Evolutionary conservation across 2,329 filamentous ascomycete species (phyloP).

Genomic region (Aureobasidium sp.): DNA sequence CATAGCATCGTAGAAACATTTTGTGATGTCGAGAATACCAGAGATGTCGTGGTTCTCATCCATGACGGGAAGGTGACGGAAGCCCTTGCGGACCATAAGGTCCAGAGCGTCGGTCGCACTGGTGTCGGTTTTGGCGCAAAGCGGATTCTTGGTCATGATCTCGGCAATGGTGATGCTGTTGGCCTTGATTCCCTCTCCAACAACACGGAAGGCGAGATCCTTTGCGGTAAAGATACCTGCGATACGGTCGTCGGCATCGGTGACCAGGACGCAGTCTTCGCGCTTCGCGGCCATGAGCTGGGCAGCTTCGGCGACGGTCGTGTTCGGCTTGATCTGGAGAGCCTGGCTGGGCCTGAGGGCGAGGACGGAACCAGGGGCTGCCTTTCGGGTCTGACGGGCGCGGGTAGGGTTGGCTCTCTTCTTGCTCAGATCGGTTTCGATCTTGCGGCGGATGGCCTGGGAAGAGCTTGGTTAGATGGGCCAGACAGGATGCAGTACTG

Average conservation of each 20-base stretch:
- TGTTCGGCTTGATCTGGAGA: slow-evolving; percentile 92
- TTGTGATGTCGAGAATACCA: slow-evolving; percentile 95
- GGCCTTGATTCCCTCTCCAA: slow-evolving; percentile 83
- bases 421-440: slow-evolving; percentile 96
- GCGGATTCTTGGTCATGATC: slow-evolving; percentile 99
- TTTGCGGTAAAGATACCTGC: slow-evolving; percentile 98
- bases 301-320: slow-evolving; percentile 89
- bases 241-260: slow-evolving; percentile 95
- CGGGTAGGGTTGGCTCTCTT: slow-evolving; percentile 79
- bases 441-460: slow-evolving; percentile 91
- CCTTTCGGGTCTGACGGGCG: slow-evolving; percentile 81
- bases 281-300: slow-evolving; percentile 98
- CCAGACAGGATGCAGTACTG: not conserved
- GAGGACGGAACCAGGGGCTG: slow-evolving; percentile 90
- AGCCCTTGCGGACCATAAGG: slow-evolving; percentile 96
- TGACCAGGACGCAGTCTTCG: slow-evolving; percentile 95
- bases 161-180: slow-evolving; percentile 88
- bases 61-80: slow-evolving; percentile 97
- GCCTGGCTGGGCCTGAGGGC: slow-evolving; percentile 92
- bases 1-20: slow-evolving; percentile 99
- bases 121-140: slow-evolving; percentile 94
- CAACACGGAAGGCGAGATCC: slow-evolving; percentile 94
- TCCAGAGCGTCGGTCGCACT: slow-evolving; percentile 96
- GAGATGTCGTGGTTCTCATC: slow-evolving; percentile 99
- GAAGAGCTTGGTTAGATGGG: slow-evolving; percentile 14